These are phyloP conservation scores for Polysphondylium violaceum DNA, from an alignment of 78 protist genomes.

Conservation along the genomic window DNA sequence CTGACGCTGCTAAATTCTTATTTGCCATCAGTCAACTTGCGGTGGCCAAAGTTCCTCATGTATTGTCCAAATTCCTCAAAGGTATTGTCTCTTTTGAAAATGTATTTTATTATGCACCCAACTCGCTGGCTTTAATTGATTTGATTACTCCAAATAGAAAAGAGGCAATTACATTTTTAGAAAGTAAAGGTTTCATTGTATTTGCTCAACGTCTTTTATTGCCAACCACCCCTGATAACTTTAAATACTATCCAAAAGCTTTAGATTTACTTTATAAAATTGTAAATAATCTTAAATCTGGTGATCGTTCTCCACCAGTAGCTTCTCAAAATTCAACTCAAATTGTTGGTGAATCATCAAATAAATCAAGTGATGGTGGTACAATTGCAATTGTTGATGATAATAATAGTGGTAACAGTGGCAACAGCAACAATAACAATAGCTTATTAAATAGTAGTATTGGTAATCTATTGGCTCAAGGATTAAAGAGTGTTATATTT, in stretches of 20 bases:
- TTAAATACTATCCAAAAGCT: background rate
- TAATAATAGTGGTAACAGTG: background rate
- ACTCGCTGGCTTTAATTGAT: background rate
- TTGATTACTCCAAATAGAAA: background rate
- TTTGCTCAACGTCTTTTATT: background rate
- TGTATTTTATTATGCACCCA: constrained; percentile 18
- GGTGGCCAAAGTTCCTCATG: constrained; percentile 4
- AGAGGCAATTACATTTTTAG: constrained; percentile 32
- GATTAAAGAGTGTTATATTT: background rate
- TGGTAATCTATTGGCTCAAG: background rate
- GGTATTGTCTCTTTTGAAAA: constrained; percentile 11
- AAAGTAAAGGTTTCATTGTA: background rate
- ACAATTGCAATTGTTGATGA: constrained; percentile 3
- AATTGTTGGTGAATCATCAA: background rate
- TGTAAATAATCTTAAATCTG: background rate
- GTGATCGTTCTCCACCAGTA: background rate
- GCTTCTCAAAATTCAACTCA: background rate
- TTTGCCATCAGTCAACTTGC: constrained; percentile 1
- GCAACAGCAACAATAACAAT: background rate
- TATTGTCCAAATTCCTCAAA: background rate
- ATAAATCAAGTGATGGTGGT: background rate
- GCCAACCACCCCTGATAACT: background rate
- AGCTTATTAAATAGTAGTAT: too few relatives aligned
- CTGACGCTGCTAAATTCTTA: background rate
- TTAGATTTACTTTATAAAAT: background rate